Base-by-base conservation (phyloP, 169 alveolate genomes). In the Cryptosporidium ubiquitum region DNA sequence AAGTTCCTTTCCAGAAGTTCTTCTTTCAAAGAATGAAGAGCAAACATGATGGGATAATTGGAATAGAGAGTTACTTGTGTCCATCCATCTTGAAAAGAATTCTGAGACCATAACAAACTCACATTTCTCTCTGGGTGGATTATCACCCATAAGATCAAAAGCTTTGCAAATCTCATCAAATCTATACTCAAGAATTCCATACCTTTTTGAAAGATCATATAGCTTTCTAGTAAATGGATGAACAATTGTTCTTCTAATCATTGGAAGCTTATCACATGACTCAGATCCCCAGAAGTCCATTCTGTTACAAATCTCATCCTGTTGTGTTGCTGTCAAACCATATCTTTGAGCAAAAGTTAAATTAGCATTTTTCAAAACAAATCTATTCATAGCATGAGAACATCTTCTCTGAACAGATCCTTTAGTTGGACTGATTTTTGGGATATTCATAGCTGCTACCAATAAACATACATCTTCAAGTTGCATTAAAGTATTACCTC, bases 71-170 rank as follows among this genome's bases (percentile, higher is more conserved):
- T 79, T 79, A 40, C 89, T 79, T n/a, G 89, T 61, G 35, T 79
- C 89, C 51, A 64, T 7, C 89, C 89, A 79, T 29, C 89, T 79
- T 18, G 64, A 66, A 33, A 79, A 79, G 89, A 79, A 79, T 47
- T 79, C 89, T 7, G 89, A 79, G 31, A 79, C 23, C n/a, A 79
- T 18, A 1, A 79, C 39, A 44, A 61, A 79, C 31, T 79, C 79
- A 61, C 89, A 79, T 64, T 79, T 79, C 39, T 79, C 89, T 60
- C 89, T 58, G 55, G 89, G 89, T 3, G 89, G 89, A 40, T 79
- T 79, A 5, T 79, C 89, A 5, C 89, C 75, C 89, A 79, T 79
- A 3, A 61, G 16, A 40, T 79, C 89, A 42, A 79, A 64, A 18
- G 89, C 89, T 29, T 61, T 79, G 42, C 89, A 79, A 42, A 79